Conservation (phyloP, 23 red algal genomes). For the Pyropia yezoensis region DNA sequence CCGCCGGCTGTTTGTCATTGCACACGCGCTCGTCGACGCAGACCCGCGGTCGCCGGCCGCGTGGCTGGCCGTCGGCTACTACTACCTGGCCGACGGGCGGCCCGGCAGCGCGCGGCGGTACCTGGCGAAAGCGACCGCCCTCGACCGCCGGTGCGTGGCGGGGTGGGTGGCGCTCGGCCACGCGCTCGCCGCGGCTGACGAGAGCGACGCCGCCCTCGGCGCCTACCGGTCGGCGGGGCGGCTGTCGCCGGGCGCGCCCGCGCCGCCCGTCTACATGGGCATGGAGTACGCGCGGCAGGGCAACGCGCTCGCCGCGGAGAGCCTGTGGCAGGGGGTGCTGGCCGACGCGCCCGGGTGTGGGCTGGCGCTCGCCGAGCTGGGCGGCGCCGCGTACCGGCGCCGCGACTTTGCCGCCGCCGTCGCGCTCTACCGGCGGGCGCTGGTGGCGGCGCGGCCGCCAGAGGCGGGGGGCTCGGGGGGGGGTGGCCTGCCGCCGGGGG, state of each 20-base stretch:
- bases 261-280: constrained; percentile 63
- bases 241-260: constrained; percentile 44
- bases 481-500: too few species aligned
- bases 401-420: constrained; percentile 58
- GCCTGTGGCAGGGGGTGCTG: constrained; percentile 34
- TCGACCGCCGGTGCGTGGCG: constrained; percentile 40
- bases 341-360: constrained; percentile 34
- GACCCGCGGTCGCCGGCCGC: constrained; percentile 24
- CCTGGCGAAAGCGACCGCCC: constrained; percentile 71
- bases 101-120: constrained; percentile 52
- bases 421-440: constrained; percentile 44
- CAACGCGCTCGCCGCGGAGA: constrained; percentile 29
- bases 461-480: background rate
- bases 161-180: constrained; percentile 91
- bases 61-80: constrained; percentile 79
- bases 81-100: constrained; percentile 68
- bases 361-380: constrained; percentile 60
- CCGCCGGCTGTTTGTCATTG: constrained; percentile 55
- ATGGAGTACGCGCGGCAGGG: constrained; percentile 78
- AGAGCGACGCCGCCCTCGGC: constrained; percentile 85
- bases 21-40: constrained; percentile 65
- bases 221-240: constrained; percentile 81
- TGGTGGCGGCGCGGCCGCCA: background rate
- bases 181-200: constrained; percentile 71
- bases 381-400: constrained; percentile 50